Evolutionary conservation across 306 rosid genomes (phyloP).

Genomic region (Glycine soja): DNA sequence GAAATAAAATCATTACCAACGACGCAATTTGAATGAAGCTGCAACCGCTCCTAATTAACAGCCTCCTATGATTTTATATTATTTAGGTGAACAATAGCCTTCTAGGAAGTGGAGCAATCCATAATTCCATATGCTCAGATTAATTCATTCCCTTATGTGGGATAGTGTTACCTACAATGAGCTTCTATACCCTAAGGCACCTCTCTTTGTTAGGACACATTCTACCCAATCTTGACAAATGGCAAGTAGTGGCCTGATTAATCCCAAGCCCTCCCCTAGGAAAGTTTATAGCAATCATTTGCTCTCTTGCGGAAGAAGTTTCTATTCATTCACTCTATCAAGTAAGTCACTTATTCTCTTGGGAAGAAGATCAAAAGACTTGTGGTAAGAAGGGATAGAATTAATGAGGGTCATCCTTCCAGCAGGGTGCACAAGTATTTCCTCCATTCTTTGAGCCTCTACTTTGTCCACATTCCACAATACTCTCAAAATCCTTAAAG

Average conservation of each 20-base stretch:
- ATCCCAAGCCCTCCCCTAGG: neutral
- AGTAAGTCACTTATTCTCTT: constrained; percentile 35
- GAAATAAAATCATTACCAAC: too few species aligned
- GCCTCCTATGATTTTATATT: too few species aligned
- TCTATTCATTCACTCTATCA: constrained; percentile 35
- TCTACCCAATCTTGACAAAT: neutral
- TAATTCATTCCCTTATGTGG: too few species aligned
- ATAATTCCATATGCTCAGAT: too few species aligned
- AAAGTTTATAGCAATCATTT: constrained; percentile 44
- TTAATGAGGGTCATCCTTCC: neutral
- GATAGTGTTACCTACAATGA: too few species aligned
- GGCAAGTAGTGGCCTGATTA: neutral
- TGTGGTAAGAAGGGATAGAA: constrained; percentile 42
- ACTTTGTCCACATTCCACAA: constrained; percentile 16
- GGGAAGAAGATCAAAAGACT: constrained; percentile 38
- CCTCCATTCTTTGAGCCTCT: neutral
- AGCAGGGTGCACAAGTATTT: too few species aligned
- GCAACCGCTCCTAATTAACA: too few species aligned
- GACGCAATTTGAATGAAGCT: too few species aligned
- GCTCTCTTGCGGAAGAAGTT: constrained; percentile 39
- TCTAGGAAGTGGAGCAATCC: too few species aligned
- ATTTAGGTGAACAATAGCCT: too few species aligned
- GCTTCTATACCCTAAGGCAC: too few species aligned
- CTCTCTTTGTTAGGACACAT: too few species aligned
- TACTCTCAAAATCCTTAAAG: constrained; percentile 23